Evolutionary conservation across 768 basidiomycete species (phyloP).

Genomic region (Phlegmacium glaucopus): DNA sequence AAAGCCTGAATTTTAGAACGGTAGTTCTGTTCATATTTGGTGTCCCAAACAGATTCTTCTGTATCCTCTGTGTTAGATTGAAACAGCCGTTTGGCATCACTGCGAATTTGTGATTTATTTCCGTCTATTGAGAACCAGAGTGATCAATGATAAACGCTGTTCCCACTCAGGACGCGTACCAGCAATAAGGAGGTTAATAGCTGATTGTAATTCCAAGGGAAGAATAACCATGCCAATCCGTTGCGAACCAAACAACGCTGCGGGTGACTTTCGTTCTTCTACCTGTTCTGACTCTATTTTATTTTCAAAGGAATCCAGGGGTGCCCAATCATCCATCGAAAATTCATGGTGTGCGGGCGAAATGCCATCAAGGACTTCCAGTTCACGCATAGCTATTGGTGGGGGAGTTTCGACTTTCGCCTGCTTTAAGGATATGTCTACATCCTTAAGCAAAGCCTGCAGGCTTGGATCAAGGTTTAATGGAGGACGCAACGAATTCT

Average conservation of each 20-base stretch:
- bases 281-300: conserved; percentile 30
- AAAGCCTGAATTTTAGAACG: conserved; percentile 54
- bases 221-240: conserved; percentile 69
- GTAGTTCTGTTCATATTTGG: conserved; percentile 55
- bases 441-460: conserved; percentile 57
- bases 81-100: conserved; percentile 73
- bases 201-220: conserved; percentile 64
- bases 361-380: conserved; percentile 39
- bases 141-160: conserved; percentile 2
- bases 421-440: conserved; percentile 61
- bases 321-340: conserved; percentile 16
- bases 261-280: conserved; percentile 64
- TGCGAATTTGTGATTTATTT: conserved; percentile 61
- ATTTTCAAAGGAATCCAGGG: conserved; percentile 29
- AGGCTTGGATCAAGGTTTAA: conserved; percentile 66
- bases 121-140: conserved; percentile 39
- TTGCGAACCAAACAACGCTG: conserved; percentile 76
- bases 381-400: conserved; percentile 37
- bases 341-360: conserved; percentile 3
- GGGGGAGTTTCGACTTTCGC: conserved; percentile 21
- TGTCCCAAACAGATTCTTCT: conserved; percentile 44
- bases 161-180: conserved; percentile 34
- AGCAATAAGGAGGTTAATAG: conserved; percentile 65
- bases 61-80: conserved; percentile 27
- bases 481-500: conserved; percentile 37